Conservation (phyloP, 805 yeast genomes). For the Zygosaccharomyces lentus region DNA sequence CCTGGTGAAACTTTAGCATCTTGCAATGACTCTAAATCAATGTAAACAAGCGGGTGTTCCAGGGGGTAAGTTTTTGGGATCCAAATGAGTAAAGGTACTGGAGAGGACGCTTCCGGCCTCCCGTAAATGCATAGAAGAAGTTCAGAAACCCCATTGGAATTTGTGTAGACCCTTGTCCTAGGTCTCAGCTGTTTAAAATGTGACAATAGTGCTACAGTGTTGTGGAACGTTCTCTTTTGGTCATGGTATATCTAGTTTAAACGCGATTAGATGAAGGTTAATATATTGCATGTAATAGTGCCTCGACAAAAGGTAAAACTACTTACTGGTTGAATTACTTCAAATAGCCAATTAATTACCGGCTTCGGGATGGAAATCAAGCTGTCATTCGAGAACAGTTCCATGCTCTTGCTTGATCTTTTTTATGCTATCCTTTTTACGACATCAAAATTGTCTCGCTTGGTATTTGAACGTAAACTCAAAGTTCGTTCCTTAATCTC, state of each 20-base stretch:
- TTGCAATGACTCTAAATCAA: constrained; percentile 47
- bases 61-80: constrained; percentile 67
- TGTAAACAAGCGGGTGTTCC: constrained; percentile 62
- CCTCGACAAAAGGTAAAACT: not conserved
- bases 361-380: constrained; percentile 10
- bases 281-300: not conserved
- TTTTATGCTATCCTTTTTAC: constrained; percentile 1
- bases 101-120: constrained; percentile 30
- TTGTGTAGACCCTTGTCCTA: constrained; percentile 60
- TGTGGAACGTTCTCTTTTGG: constrained; percentile 58
- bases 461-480: not conserved
- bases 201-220: constrained; percentile 45
- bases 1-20: constrained; percentile 49
- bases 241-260: constrained; percentile 48
- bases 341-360: constrained; percentile 54
- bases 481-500: not conserved
- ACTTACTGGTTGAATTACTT: constrained; percentile 48
- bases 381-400: not conserved
- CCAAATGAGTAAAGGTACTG: constrained; percentile 70
- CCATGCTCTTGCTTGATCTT: not conserved
- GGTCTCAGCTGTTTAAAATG: constrained; percentile 57
- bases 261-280: not conserved
- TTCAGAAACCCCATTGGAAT: constrained; percentile 53
- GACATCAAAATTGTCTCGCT: constrained; percentile 3
- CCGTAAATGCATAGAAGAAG: constrained; percentile 67